Conservation (phyloP, 805 yeast species). For the Monosporozyma solicola region DNA sequence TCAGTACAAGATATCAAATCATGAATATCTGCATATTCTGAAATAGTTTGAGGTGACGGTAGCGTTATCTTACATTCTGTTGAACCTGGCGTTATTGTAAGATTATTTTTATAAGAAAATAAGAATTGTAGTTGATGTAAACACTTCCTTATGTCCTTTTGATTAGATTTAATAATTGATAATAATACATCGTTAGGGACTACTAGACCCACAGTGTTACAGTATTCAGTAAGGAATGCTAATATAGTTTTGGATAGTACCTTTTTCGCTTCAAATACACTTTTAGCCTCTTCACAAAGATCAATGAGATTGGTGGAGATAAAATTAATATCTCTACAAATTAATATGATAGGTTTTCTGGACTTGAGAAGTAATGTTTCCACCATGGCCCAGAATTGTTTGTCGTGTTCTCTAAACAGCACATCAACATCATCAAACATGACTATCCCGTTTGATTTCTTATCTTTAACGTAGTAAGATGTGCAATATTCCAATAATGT, state of each 20-base stretch:
- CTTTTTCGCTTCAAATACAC: constrained; percentile 30
- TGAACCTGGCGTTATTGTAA: not conserved
- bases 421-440: constrained; percentile 82
- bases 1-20: constrained; percentile 18
- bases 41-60: not conserved
- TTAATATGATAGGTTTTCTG: constrained; percentile 61
- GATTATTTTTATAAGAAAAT: constrained; percentile 4
- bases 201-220: constrained; percentile 25
- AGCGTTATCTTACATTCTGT: not conserved
- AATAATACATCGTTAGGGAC: constrained; percentile 28
- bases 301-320: constrained; percentile 44
- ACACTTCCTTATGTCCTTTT: constrained; percentile 40
- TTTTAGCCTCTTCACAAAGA: constrained; percentile 35
- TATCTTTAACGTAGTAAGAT: constrained; percentile 62
- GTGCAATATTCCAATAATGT: constrained; percentile 73
- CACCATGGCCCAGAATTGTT: constrained; percentile 69
- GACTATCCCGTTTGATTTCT: constrained; percentile 49
- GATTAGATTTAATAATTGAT: constrained; percentile 20
- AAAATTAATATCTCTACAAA: constrained; percentile 43
- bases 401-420: constrained; percentile 64
- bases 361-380: constrained; percentile 51
- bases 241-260: constrained; percentile 17
- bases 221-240: constrained; percentile 31
- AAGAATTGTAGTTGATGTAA: constrained; percentile 37
- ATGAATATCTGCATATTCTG: constrained; percentile 5